Evolutionary conservation across 179 eudicot genomes (phyloP), one percentile per base, ranked within the genome.

Genomic region (Sideroxylon spinosum): DNA sequence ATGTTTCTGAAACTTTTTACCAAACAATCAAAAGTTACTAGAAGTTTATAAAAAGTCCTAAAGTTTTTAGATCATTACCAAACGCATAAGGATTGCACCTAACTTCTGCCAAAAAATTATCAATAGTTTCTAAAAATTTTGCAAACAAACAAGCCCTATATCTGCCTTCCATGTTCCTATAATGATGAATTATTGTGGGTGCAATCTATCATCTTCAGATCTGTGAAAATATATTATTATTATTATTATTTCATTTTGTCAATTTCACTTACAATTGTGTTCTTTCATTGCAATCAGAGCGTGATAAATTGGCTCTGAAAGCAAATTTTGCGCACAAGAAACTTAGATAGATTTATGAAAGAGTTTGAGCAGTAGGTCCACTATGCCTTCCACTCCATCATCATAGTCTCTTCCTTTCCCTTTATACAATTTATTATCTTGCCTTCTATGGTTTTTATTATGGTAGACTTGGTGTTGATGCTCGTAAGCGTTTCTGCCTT

Each of bases 351-450:
- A 79, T 91, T 84, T 80, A 80, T 88, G 88, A 88, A 85, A 84
- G 97, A 92, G 64, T 85, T 82, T 71, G 93, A 92, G 55, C 89
- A 82, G 71, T 95, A 88, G 86, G 89, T 85, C 66, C 32, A 46
- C 23, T 37, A 12, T 12, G 7, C 9, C 48, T 14, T 11, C n/a
- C 11, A 68, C 72, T 29, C 44, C 16, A 0, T 68, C 8, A 23
- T 68, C 26, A 2, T 12, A 53, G 1, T 55, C 10, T 56, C 50
- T 7, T 12, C 2, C 68, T 46, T 28, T 73, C 63, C 26, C 37
- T 23, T 26, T 55, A 12, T 66, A 7, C 44, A 20, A 26, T 62
- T 56, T 52, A 12, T 52, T 19, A 32, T 11, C 16, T 59, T 29
- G 29, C 4, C 5, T 37, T 37, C 44, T 29, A 17, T 29, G 9